These are phyloP conservation scores for Fraxinus excelsior DNA, from an alignment of 257 asterid genomes.

Conservation along the genomic window DNA sequence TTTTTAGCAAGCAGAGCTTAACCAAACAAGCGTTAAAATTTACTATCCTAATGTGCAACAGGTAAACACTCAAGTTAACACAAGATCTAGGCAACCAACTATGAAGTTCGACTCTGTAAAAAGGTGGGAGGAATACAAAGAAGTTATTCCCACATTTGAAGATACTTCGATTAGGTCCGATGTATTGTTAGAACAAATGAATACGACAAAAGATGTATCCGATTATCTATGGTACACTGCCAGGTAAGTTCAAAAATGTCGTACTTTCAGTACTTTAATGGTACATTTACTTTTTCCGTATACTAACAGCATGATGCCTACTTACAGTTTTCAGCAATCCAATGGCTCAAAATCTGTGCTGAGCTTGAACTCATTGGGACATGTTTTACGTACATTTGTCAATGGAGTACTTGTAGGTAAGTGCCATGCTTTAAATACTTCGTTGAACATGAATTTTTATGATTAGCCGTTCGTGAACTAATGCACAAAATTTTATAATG, in stretches of 20 bases:
- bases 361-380: constrained; percentile 63
- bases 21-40: not conserved
- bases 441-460: not conserved
- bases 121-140: constrained; percentile 61
- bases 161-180: constrained; percentile 46
- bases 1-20: not conserved
- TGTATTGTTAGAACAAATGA: constrained; percentile 73
- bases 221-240: constrained; percentile 88
- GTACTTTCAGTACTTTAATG: not conserved
- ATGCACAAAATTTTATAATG: not conserved
- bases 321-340: constrained; percentile 47
- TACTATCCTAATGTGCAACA: constrained; percentile 19
- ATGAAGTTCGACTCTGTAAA: constrained; percentile 47
- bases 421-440: not conserved
- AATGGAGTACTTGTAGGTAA: constrained; percentile 70
- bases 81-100: constrained; percentile 48
- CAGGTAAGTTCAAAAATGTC: constrained; percentile 40
- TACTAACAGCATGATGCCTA: constrained; percentile 27
- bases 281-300: not conserved
- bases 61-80: constrained; percentile 49
- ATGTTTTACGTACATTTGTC: constrained; percentile 61
- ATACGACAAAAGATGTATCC: constrained; percentile 72
- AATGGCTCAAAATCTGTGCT: constrained; percentile 38
- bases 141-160: constrained; percentile 47
- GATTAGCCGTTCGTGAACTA: not conserved